Evolutionary conservation across 1,284 basidiomycete genomes (phyloP), one percentile per base, ranked within the genome.

Genomic region (Cerioporus squamosus): DNA sequence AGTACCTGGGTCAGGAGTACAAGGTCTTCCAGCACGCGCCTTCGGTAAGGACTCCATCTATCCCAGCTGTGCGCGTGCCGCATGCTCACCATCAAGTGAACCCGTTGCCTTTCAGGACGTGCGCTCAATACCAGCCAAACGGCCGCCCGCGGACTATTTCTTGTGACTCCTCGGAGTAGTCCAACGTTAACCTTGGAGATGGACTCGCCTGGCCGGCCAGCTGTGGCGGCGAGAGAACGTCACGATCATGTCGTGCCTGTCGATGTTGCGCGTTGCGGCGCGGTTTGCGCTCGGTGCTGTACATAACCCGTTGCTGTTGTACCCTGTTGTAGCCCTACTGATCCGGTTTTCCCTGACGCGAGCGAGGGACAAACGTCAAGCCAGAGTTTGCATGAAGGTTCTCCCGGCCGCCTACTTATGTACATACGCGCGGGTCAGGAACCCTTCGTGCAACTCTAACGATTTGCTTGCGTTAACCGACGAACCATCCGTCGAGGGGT

Each of bases 1-100:
- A 97, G 68, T 83, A 95, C 68, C 82, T 97, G 38, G 85, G 86
- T 26, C 94, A 96, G 73, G 91, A 94, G 71, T 97, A 97, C 77
- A 95, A 95, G 72, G 93, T 96, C 18, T 94, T 94, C 72, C 80
- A 83, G 39, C 91, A 93, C 70, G 93, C 93, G 18, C 83, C 88
- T 7, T 77, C 87, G 68, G 88, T 89, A 73, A 66, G 84, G n/a
- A 20, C 5, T 12, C 77, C 29, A 18, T 18, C 39, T 38, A 18
- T 44, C 20, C n/a, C 55, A 40, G 15, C 22, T 26, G 20, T 17
- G 23, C 36, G 23, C 15, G 17, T 36, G 14, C 71, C 47, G 68
- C 69, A 44, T 70, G 63, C 63, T 43, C 66, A 67, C 66, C 66
- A n/a, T n/a, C n/a, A 49, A 38, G 39, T 38, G 33, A 50, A 56